Base-by-base conservation (phyloP, 805 yeast genomes). In the Yamadazyma scolyti region DNA sequence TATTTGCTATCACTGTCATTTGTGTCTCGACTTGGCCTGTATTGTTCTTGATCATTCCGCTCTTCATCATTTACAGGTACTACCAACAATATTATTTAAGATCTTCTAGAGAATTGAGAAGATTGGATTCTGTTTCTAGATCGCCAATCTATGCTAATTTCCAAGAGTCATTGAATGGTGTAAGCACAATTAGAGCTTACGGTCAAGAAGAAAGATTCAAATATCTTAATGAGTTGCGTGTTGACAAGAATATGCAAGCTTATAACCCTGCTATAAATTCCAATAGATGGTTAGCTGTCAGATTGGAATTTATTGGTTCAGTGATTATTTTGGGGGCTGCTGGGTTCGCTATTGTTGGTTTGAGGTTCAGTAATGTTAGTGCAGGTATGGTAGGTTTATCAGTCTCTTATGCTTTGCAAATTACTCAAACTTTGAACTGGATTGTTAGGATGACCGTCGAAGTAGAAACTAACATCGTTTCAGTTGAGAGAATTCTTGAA, bases 391-490 rank as follows among this genome's bases (percentile, higher is more conserved):
- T 89, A 48, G 98, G 98, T 68, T 69, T 90, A 47, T 82, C 96
- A 13, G 83, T 90, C 47, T 82, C 95, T 28, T 93, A 93, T 59
- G 93, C 98, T 2, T 69, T 93, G 41, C 95, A 87, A 57, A 74
- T 88, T 37, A 90, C 98, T 0, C 96, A 88, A 58, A 73, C 95
- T 0, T 72, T 93, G 58, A 89, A 88, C 57, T 89, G 97, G 96
- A 86, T 93, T 58, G 97, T 90, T 19, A 75, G 98, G 62, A 89
- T 89, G 97, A 86, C 96, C 1, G 98, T 93, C 25, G 97, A 93
- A 48, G 96, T 93, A 26, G 98, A 90, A 59, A 88, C 96, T 8
- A 90, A 88, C 58, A 88, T 90, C 62, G 97, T 93, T 22, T 84
- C 95, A 12, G 96, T 93, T 26, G 97, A 90, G 65, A 79, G 98